phyloP scores from a whole-genome alignment of 1,284 basidiomycete genomes.

The Violaceomyces palustris region DNA sequence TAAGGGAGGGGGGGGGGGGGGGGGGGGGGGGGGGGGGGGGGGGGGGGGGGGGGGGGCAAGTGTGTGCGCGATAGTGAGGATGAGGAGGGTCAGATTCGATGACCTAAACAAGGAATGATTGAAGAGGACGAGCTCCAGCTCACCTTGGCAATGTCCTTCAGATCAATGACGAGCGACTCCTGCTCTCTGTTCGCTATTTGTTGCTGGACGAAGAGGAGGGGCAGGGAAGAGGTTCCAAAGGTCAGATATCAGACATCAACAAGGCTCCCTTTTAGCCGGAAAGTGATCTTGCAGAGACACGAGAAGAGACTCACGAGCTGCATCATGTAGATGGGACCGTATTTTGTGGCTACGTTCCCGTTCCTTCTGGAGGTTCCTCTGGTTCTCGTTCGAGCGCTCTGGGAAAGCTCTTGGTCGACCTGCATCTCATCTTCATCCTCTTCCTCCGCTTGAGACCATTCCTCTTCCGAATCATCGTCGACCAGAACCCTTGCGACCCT shows the following conservation, averaged over 20 bases:
- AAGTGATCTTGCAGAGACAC: too few species aligned
- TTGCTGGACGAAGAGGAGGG: too few species aligned
- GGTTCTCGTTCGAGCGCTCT: conserved; percentile 7
- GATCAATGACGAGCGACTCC: conserved; percentile 72
- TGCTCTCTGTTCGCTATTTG: conserved; percentile 87
- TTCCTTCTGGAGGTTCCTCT: not conserved
- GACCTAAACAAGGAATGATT: too few species aligned
- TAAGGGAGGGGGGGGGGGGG: not conserved
- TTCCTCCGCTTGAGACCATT: conserved; percentile 9
- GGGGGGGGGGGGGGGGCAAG: not conserved
- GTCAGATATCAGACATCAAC: conserved; percentile 54
- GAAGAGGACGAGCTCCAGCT: conserved; percentile 40
- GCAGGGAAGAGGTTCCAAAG: too few species aligned
- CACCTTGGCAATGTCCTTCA: conserved; percentile 72
- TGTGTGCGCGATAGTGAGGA: not conserved
- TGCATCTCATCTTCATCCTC: conserved; percentile 20
- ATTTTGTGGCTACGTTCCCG: not conserved
- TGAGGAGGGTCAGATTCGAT: too few species aligned
- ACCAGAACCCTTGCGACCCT: conserved; percentile 15
- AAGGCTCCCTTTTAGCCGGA: not conserved
- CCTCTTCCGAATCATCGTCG: conserved; percentile 13
- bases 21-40: not conserved
- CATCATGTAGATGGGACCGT: conserved; percentile 73
- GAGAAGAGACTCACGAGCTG: conserved; percentile 77
- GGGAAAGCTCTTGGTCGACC: conserved; percentile 7